Conservation (phyloP, 192 early-diverging fungal species). For the Irineochytrium annulatum region DNA sequence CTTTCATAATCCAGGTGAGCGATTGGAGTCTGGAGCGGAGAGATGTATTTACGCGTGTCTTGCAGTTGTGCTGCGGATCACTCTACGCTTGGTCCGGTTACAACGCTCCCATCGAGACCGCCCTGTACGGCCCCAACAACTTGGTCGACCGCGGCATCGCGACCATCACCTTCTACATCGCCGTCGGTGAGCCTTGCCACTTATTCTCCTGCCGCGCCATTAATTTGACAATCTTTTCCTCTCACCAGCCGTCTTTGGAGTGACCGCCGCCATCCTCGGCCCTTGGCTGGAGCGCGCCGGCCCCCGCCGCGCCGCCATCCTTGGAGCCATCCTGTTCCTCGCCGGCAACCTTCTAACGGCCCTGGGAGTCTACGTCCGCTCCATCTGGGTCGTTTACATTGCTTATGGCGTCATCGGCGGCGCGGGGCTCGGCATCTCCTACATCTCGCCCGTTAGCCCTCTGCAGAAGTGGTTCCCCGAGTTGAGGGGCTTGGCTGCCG, state of each 20-base stretch:
- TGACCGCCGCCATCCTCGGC: conserved; percentile 65
- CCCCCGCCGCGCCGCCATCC: conserved; percentile 56
- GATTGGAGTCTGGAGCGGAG: neutral
- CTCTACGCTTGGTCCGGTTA: conserved; percentile 78
- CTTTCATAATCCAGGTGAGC: conserved; percentile 63
- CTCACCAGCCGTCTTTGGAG: conserved; percentile 53
- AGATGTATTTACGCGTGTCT: neutral
- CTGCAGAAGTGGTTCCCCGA: conserved; percentile 79
- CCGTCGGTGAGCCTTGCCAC: conserved; percentile 43
- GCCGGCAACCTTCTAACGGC: conserved; percentile 65
- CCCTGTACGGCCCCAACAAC: conserved; percentile 42
- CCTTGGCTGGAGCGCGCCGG: conserved; percentile 77
- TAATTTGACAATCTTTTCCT: neutral
- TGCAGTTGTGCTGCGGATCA: conserved; percentile 56
- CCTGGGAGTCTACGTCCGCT: conserved; percentile 43
- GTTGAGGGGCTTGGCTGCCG: conserved; percentile 68
- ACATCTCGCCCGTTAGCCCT: conserved; percentile 71
- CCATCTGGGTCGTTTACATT: neutral
- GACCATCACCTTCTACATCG: conserved; percentile 69
- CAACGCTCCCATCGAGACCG: conserved; percentile 64
- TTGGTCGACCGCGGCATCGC: conserved; percentile 46
- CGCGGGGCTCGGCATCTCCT: conserved; percentile 63
- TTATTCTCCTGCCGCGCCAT: neutral
- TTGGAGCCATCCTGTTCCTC: conserved; percentile 64
- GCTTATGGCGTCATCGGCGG: conserved; percentile 67